A percentile compares a stretch with the other conserved stretches of the same genome.
Evolutionary conservation across 2,329 filamentous ascomycete genomes (phyloP).

Genomic region (Chaetoscypha palmicola): DNA sequence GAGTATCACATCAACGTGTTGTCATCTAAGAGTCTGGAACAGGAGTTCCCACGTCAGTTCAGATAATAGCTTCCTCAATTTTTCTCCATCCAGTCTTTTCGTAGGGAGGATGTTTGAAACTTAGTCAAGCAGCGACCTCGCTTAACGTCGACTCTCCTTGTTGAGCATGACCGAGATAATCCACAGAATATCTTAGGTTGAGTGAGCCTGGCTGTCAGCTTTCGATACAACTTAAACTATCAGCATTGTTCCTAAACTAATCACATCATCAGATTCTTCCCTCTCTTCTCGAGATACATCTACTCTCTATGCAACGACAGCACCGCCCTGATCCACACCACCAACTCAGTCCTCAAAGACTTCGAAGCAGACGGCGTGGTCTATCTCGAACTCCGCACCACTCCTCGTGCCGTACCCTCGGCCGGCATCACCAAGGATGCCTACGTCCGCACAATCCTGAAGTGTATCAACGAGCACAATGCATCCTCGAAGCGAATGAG

Average conservation of each 20-base stretch:
- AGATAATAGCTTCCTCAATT: no score
- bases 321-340: constrained; percentile 53
- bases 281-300: constrained; percentile 71
- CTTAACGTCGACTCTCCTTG: no score
- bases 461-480: constrained; percentile 48
- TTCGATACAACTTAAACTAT: background rate
- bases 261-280: constrained; percentile 58
- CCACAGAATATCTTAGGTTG: no score
- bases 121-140: no score
- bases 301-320: constrained; percentile 65
- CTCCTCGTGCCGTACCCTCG: constrained; percentile 56
- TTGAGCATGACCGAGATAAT: no score
- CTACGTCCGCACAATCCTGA: constrained; percentile 61
- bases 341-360: constrained; percentile 54
- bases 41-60: no score
- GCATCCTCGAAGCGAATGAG: constrained; percentile 40
- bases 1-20: no score
- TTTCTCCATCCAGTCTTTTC: no score
- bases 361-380: constrained; percentile 66
- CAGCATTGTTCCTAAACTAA: background rate
- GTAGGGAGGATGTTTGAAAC: no score
- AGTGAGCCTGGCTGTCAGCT: no score
- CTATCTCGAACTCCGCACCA: constrained; percentile 76
- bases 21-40: no score
- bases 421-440: constrained; percentile 45